Percentiles rank a stretch among this genome's conserved stretches.
Evolutionary conservation across 768 basidiomycete genomes (phyloP).

Genomic region (Melanogaster broomeanus): DNA sequence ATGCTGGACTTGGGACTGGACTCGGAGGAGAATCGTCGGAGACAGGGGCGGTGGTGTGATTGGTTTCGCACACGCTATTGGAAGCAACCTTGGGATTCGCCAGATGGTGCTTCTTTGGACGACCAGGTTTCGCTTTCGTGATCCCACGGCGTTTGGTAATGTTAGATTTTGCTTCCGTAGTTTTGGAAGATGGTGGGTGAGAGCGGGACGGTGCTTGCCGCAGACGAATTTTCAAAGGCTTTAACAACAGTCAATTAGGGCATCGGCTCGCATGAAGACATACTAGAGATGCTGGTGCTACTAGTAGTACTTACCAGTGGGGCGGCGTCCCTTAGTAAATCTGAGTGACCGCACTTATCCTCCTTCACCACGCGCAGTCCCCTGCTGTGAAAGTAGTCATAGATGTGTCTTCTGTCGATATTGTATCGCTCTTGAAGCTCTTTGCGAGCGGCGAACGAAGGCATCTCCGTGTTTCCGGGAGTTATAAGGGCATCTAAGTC

Average conservation of each 20-base stretch:
- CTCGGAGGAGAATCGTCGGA: conserved; percentile 11
- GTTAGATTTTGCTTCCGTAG: conserved; percentile 13
- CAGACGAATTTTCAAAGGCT: conserved; percentile 35
- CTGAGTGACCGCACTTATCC: conserved; percentile 57
- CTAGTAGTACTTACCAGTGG: too few relatives aligned
- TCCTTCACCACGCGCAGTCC: conserved; percentile 66
- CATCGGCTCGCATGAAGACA: conserved; percentile 8
- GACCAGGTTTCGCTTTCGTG: conserved; percentile 32
- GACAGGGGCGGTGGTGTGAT: not conserved
- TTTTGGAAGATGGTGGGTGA: conserved; percentile 17
- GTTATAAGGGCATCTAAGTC: conserved; percentile 73
- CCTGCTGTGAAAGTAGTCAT: conserved; percentile 74
- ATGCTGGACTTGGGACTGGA: conserved; percentile 2
- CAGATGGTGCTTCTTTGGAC: conserved; percentile 24
- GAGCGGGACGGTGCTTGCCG: conserved; percentile 26
- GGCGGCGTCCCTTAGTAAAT: conserved; percentile 22
- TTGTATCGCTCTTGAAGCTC: conserved; percentile 70
- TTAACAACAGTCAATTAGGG: conserved; percentile 9
- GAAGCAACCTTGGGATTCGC: conserved; percentile 7
- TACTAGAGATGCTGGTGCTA: not conserved
- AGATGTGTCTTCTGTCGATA: conserved; percentile 73
- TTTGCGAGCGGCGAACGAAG: conserved; percentile 67
- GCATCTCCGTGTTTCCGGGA: conserved; percentile 74
- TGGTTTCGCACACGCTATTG: conserved; percentile 9
- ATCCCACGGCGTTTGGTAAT: conserved; percentile 26